These are phyloP conservation scores for Schwanniomyces polymorphus DNA, from an alignment of 805 yeast genomes.

Conservation along the genomic window DNA sequence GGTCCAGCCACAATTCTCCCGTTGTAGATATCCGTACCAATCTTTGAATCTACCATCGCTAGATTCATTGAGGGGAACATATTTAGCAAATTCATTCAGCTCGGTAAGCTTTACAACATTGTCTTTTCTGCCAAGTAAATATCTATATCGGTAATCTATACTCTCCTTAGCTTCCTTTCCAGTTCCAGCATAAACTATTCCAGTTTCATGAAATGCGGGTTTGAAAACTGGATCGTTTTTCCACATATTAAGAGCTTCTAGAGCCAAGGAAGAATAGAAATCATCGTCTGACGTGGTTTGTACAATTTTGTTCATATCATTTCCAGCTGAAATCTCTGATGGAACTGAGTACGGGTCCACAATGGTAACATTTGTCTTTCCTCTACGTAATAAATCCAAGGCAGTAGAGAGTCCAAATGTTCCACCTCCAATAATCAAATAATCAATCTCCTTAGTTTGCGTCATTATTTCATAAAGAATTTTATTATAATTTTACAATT, in stretches of 20 bases:
- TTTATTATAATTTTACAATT: neutral
- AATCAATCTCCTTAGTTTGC: neutral
- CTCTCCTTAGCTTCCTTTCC: conserved; percentile 1
- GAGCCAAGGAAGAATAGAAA: conserved; percentile 39
- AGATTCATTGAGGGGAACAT: conserved; percentile 1
- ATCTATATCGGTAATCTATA: conserved; percentile 2
- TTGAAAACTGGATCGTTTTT: conserved; percentile 30
- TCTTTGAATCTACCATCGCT: neutral
- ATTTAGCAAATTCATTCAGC: neutral
- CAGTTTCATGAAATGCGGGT: conserved; percentile 9
- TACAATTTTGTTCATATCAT: conserved; percentile 50
- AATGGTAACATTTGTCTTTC: conserved; percentile 11
- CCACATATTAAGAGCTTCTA: conserved; percentile 47
- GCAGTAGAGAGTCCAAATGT: conserved; percentile 15
- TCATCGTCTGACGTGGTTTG: conserved; percentile 47
- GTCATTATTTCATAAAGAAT: neutral
- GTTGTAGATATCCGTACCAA: conserved; percentile 7
- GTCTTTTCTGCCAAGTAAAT: conserved; percentile 1
- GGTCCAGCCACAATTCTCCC: conserved; percentile 7
- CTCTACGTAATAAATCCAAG: conserved; percentile 18
- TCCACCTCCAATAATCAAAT: conserved; percentile 16
- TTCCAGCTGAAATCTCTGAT: conserved; percentile 47
- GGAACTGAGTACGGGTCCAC: conserved; percentile 37
- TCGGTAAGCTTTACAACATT: neutral
- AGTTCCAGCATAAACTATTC: conserved; percentile 9